These are phyloP conservation scores for Agaricus sinodeliciosus DNA, from an alignment of 768 basidiomycete species.

Conservation along the genomic window DNA sequence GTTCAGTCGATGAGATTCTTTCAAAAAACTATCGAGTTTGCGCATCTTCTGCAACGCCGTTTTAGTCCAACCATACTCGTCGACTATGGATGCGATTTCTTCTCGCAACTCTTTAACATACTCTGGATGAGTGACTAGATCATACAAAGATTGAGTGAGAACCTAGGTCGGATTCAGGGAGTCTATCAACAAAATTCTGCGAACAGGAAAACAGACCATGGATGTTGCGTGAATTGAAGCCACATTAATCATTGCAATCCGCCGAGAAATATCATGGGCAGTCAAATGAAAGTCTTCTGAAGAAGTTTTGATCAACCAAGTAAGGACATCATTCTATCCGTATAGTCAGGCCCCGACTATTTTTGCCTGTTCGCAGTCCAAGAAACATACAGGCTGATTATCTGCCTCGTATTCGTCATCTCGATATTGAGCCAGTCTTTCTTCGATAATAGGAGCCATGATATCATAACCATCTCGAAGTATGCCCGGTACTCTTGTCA, in stretches of 20 bases:
- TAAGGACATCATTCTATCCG: slow-evolving; percentile 6
- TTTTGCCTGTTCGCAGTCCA: background rate
- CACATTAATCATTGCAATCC: slow-evolving; percentile 32
- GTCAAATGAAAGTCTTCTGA: slow-evolving; percentile 6
- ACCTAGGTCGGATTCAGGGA: slow-evolving; percentile 17
- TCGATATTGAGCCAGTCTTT: background rate
- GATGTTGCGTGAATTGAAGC: slow-evolving; percentile 35
- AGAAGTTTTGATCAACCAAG: slow-evolving; percentile 12
- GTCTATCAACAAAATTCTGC: background rate
- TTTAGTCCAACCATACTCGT: slow-evolving; percentile 29
- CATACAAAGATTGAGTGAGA: slow-evolving; percentile 26
- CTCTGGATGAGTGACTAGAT: slow-evolving; percentile 29
- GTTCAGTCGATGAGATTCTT: slow-evolving; percentile 25
- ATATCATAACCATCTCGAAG: background rate
- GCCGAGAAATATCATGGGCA: slow-evolving; percentile 16
- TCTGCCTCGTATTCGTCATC: background rate
- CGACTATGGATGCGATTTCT: slow-evolving; percentile 31
- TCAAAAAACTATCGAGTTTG: slow-evolving; percentile 40
- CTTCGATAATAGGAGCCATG: slow-evolving; percentile 11
- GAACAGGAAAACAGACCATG: slow-evolving; percentile 17
- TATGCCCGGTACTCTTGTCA: background rate
- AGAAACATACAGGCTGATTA: slow-evolving; percentile 1
- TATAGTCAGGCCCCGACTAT: background rate
- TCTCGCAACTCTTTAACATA: slow-evolving; percentile 29
- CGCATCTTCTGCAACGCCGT: slow-evolving; percentile 29